Evolutionary conservation across 805 yeast species (phyloP).

Genomic region (Hanseniaspora lindneri): DNA sequence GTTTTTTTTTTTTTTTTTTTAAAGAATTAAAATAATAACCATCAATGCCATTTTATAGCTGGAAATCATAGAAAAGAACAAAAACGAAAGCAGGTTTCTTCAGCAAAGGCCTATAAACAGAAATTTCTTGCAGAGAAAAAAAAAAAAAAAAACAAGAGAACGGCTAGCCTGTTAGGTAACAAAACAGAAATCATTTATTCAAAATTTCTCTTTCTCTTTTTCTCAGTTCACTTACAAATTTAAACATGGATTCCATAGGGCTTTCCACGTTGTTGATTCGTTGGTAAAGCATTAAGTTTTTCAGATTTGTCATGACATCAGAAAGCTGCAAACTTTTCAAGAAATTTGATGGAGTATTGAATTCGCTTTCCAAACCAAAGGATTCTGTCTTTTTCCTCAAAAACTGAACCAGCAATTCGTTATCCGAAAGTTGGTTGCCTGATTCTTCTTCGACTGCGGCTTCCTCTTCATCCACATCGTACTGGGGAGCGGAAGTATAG

Average conservation of each 20-base stretch:
- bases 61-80: no score
- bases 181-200: not conserved
- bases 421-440: no score
- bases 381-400: not conserved
- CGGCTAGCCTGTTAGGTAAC: not conserved
- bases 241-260: constrained; percentile 45
- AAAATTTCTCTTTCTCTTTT: constrained; percentile 16
- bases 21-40: no score
- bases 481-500: not conserved
- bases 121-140: no score
- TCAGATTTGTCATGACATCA: constrained; percentile 64
- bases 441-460: not conserved
- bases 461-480: not conserved
- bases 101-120: no score
- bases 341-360: constrained; percentile 52
- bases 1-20: no score
- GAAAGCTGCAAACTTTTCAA: constrained; percentile 64
- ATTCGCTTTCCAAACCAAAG: constrained; percentile 4
- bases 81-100: no score
- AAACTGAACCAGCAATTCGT: constrained; percentile 1
- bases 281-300: constrained; percentile 51
- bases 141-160: no score
- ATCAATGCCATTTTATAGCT: no score
- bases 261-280: constrained; percentile 37
- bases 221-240: constrained; percentile 25